Evolutionary conservation across 2,329 filamentous ascomycete genomes (phyloP).

Genomic region (Ambrosiella cleistominuta): DNA sequence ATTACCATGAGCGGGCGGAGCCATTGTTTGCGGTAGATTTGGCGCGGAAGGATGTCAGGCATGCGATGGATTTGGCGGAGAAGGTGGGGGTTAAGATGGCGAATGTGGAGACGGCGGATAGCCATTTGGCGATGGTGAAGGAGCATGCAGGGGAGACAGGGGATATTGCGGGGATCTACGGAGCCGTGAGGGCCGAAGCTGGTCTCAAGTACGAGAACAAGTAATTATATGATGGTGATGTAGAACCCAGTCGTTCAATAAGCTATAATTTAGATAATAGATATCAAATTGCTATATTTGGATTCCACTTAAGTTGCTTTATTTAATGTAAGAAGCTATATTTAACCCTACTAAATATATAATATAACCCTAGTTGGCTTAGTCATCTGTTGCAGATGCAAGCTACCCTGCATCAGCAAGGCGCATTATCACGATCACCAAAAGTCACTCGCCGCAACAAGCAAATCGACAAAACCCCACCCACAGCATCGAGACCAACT

Average conservation of each 20-base stretch:
- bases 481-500: background rate
- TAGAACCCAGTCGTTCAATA: background rate
- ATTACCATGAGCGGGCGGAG: conserved; percentile 58
- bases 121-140: conserved; percentile 51
- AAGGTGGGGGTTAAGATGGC: conserved; percentile 42
- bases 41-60: conserved; percentile 64
- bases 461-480: background rate
- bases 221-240: background rate
- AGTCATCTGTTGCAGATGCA: conserved; percentile 5
- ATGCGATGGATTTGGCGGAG: conserved; percentile 52
- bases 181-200: conserved; percentile 54
- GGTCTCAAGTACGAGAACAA: conserved; percentile 57
- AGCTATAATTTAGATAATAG: background rate
- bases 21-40: conserved; percentile 74
- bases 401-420: background rate
- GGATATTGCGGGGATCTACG: conserved; percentile 72
- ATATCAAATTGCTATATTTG: too few species aligned
- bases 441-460: conserved; percentile 4
- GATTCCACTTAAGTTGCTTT: background rate
- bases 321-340: too few species aligned
- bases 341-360: background rate
- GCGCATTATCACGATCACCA: background rate
- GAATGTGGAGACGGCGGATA: conserved; percentile 49
- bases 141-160: conserved; percentile 49
- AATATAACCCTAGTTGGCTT: background rate